phyloP scores from a whole-genome alignment of 1,284 basidiomycete genomes.

The Ustilago trichophora region DNA sequence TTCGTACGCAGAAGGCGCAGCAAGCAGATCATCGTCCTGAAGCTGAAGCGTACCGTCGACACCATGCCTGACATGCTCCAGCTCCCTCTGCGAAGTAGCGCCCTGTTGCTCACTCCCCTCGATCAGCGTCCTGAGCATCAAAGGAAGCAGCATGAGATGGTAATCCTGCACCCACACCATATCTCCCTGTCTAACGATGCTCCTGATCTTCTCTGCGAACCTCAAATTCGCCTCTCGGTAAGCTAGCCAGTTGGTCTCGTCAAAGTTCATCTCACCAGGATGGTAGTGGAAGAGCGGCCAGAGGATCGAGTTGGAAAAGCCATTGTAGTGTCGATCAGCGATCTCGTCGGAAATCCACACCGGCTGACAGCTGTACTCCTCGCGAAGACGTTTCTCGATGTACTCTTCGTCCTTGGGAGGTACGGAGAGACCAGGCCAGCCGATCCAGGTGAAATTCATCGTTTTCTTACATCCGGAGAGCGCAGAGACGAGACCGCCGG shows the following conservation, averaged over 20 bases:
- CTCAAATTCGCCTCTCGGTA: constrained; percentile 95
- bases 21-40: constrained; percentile 49
- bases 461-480: constrained; percentile 63
- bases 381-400: constrained; percentile 75
- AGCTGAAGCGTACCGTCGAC: constrained; percentile 59
- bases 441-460: constrained; percentile 66
- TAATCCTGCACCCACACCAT: constrained; percentile 89
- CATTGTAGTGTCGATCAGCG: constrained; percentile 96
- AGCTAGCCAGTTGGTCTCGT: constrained; percentile 96
- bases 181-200: constrained; percentile 77
- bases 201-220: constrained; percentile 87
- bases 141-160: constrained; percentile 89
- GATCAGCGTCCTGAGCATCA: constrained; percentile 87
- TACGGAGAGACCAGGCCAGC: constrained; percentile 64
- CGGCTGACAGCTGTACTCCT: constrained; percentile 95
- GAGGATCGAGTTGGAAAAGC: constrained; percentile 97
- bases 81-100: constrained; percentile 52
- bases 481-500: constrained; percentile 65
- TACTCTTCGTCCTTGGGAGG: constrained; percentile 56
- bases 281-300: constrained; percentile 99
- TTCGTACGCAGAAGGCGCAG: constrained; percentile 40
- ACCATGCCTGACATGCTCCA: constrained; percentile 59
- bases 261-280: constrained; percentile 84
- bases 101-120: constrained; percentile 71
- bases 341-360: constrained; percentile 97